Evolutionary conservation across 345 rosid genomes (phyloP), one percentile per base, ranked within the genome.

Genomic region (Rhodamnia rubescens): DNA sequence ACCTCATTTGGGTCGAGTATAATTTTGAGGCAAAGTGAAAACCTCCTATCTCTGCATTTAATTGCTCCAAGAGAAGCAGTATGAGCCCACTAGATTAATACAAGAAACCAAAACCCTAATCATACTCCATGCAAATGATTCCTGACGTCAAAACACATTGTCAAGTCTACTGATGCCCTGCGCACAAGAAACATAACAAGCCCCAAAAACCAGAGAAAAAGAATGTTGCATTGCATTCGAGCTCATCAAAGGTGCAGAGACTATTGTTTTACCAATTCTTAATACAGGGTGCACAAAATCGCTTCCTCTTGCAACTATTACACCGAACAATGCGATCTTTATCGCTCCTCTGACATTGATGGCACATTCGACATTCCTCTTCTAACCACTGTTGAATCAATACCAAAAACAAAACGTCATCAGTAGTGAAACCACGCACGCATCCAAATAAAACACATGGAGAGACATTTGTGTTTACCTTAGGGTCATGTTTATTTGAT

Each of bases 341-440:
- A 59, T 91, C 90, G 59, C 64, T 91, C 69, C 91, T 83, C 78
- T 89, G 87, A 86, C 92, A 88, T 55, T 91, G 92, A 88, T 91
- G 92, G 87, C 91, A 89, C 90, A 86, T 88, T 42, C 75, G 85
- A n/a, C 83, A 53, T 74, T 32, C 26, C 20, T 69, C 54, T 21
- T 80, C 55, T 53, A 44, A 59, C 81, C 87, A 81, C 87, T 85
- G 84, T 18, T 44, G 21, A n/a, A 74, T 59, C 84, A 85, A 84
- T 24, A n/a, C 59, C 84, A 82, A 82, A 42, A 82, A 32, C 59
- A 52, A 82, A 49, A 53, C 57, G 57, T 82, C 84, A 32, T 55
- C 47, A 27, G 78, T 69, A 3, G 78, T 18, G 36, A 24, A 24
- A 36, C 78, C 78, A 69, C 24, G 78, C 78, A 32, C 22, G 40